A percentile compares a stretch with the other conserved stretches of the same genome.
Evolutionary conservation across 148 eudicot genomes (phyloP).

Genomic region (Vaccinium corymbosum): DNA sequence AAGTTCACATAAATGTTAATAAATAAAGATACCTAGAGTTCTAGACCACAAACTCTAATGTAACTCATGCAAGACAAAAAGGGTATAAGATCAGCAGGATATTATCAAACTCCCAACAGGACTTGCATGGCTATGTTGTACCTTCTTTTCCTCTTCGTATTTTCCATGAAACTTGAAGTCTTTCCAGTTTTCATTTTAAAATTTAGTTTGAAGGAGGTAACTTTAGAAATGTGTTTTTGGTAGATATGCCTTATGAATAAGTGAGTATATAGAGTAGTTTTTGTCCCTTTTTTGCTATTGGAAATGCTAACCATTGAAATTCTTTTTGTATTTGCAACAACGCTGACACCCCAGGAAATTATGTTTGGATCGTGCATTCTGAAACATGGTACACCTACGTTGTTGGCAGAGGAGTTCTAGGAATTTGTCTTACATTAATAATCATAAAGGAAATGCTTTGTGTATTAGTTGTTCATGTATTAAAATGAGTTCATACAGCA

Average conservation of each 20-base stretch:
- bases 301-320: too few species aligned
- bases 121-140: neutral
- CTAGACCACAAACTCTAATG: too few species aligned
- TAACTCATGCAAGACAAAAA: neutral
- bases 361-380: neutral
- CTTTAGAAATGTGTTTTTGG: neutral
- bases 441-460: neutral
- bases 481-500: neutral
- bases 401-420: neutral
- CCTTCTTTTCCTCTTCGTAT: neutral
- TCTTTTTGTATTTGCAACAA: too few species aligned
- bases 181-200: neutral
- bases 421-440: neutral
- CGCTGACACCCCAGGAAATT: too few species aligned
- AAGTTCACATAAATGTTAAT: neutral
- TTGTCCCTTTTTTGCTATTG: neutral
- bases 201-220: neutral
- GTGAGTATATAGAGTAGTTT: neutral
- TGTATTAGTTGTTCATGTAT: neutral
- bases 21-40: neutral
- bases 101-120: neutral
- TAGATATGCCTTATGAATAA: neutral
- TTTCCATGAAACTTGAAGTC: neutral
- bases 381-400: neutral
- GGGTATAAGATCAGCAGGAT: constrained; percentile 6